Evolutionary conservation across 495 filamentous ascomycete species (phyloP).

Genomic region (Sporormia fimetaria): DNA sequence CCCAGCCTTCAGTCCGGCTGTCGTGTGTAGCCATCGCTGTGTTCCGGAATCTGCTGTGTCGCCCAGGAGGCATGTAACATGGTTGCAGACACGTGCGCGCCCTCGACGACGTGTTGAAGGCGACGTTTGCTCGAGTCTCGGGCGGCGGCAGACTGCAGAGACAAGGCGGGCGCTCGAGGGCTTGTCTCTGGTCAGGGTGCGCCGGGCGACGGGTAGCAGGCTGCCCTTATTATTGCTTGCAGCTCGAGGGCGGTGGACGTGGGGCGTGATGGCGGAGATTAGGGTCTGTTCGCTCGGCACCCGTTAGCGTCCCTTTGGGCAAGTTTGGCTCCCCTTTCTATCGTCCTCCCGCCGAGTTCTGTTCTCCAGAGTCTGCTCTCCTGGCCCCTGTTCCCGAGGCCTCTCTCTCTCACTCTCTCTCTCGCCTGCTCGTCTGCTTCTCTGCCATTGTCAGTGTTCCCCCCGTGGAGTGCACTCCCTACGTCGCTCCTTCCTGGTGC

Average conservation of each 20-base stretch:
- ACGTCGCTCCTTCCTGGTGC: conserved; percentile 4
- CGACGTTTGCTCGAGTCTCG: no score
- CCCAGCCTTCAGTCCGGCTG: no score
- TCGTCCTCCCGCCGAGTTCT: conserved; percentile 1
- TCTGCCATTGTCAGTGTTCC: conserved; percentile 7
- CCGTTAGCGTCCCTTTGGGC: conserved; percentile 10
- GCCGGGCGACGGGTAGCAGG: conserved; percentile 14
- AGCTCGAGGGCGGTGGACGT: conserved; percentile 8
- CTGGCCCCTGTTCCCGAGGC: conserved; percentile 3
- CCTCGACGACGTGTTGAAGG: no score
- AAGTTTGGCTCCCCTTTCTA: conserved; percentile 14
- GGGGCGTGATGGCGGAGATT: conserved; percentile 23
- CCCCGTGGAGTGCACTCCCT: conserved; percentile 14
- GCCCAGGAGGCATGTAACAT: no score
- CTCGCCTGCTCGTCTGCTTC: conserved; percentile 5
- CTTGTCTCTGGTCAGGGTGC: no score
- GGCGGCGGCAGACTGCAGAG: no score
- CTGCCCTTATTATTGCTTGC: conserved; percentile 17
- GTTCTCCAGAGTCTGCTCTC: neutral
- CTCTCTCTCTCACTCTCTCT: conserved; percentile 7
- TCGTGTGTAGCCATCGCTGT: no score
- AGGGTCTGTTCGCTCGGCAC: conserved; percentile 20
- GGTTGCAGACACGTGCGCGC: no score
- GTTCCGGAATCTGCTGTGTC: no score
- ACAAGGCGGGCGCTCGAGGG: no score